Evolutionary conservation across 164 flowering plant species (phyloP).

Genomic region (Vitis amurensis): DNA sequence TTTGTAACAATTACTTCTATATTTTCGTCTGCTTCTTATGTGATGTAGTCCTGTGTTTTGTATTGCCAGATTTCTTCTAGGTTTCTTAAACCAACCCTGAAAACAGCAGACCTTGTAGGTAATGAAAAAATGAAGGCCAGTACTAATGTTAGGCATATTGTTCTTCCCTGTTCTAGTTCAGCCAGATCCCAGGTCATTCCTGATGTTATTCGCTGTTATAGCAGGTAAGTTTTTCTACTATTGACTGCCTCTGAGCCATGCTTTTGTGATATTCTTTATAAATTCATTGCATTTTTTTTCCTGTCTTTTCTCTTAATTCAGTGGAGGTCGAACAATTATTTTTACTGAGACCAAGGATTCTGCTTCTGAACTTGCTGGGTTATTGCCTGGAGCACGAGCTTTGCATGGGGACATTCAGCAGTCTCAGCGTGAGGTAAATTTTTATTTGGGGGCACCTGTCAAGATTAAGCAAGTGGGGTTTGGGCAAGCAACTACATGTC

Average conservation of each 20-base stretch:
- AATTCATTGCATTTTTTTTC: background rate
- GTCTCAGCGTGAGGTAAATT: constrained; percentile 70
- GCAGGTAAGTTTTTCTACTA: constrained; percentile 53
- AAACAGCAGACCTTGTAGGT: constrained; percentile 89
- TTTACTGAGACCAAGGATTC: constrained; percentile 85
- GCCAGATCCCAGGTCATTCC: constrained; percentile 85
- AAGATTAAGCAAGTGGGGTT: background rate
- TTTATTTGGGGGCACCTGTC: background rate
- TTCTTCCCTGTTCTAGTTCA: constrained; percentile 70
- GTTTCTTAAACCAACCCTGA: constrained; percentile 75
- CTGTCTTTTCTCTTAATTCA: constrained; percentile 19
- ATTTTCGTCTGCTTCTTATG: background rate
- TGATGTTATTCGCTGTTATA: constrained; percentile 82
- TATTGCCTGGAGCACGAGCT: constrained; percentile 79
- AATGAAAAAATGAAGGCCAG: constrained; percentile 97
- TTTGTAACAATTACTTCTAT: background rate
- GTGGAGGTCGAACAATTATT: constrained; percentile 86
- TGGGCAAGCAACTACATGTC: too few species aligned
- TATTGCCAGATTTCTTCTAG: constrained; percentile 60
- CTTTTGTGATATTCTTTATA: background rate
- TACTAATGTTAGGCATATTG: constrained; percentile 77
- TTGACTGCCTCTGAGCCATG: background rate
- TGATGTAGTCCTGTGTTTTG: constrained; percentile 8
- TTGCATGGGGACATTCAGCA: constrained; percentile 97
- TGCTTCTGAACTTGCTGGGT: constrained; percentile 71